phyloP scores from a whole-genome alignment of 805 yeast species.

The Naumovozyma dairenensis region DNA sequence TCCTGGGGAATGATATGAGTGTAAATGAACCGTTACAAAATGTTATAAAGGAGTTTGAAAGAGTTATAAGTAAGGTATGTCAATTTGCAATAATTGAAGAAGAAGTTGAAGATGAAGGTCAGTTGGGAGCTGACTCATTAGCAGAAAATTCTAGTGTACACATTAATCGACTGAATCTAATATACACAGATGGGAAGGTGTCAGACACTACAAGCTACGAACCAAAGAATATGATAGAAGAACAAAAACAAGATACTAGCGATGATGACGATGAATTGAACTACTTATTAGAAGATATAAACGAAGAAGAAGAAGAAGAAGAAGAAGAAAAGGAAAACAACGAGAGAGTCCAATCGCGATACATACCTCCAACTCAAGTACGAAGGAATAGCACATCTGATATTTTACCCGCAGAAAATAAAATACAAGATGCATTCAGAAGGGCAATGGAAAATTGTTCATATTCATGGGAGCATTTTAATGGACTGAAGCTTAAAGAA shows the following conservation, averaged over 20 bases:
- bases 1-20: background rate
- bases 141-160: too few relatives aligned
- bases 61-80: slow-evolving; percentile 22
- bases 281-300: slow-evolving; percentile 14
- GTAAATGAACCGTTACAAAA: slow-evolving; percentile 5
- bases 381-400: too few relatives aligned
- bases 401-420: too few relatives aligned
- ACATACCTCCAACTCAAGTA: too few relatives aligned
- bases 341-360: background rate
- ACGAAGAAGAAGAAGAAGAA: slow-evolving; percentile 5
- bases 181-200: too few relatives aligned
- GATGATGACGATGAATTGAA: slow-evolving; percentile 15
- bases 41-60: slow-evolving; percentile 21
- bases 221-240: too few relatives aligned
- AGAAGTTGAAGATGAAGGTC: too few relatives aligned
- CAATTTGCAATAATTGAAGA: slow-evolving; percentile 6
- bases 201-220: too few relatives aligned
- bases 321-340: slow-evolving; percentile 5
- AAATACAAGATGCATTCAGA: slow-evolving; percentile 12
- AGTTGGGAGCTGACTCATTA: too few relatives aligned
- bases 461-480: too few relatives aligned
- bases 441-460: slow-evolving; percentile 15
- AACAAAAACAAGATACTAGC: background rate
- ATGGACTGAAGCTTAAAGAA: too few relatives aligned
- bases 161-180: too few relatives aligned